These are phyloP conservation scores for Terfezia claveryi DNA, from an alignment of 495 filamentous ascomycete genomes.

Conservation along the genomic window DNA sequence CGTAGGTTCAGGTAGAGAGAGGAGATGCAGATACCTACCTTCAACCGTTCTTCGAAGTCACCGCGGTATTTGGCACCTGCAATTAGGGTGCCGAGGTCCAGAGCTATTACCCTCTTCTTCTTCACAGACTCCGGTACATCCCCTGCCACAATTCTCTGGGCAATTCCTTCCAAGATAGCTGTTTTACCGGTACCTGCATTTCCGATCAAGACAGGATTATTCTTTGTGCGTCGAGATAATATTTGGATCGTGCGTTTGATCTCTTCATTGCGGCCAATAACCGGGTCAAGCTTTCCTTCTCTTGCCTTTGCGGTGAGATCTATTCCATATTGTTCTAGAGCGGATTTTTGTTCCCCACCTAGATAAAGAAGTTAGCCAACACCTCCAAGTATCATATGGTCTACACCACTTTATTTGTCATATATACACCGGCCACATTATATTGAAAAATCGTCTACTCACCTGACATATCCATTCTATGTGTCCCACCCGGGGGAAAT, in stretches of 20 bases:
- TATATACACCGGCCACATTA: too few species aligned
- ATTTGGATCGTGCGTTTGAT: slow-evolving; percentile 90
- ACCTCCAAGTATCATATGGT: too few species aligned
- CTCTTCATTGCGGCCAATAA: slow-evolving; percentile 78
- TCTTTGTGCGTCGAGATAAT: slow-evolving; percentile 79
- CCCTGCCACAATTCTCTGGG: slow-evolving; percentile 70
- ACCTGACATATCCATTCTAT: too few species aligned
- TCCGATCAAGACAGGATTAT: slow-evolving; percentile 89
- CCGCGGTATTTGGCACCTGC: slow-evolving; percentile 89
- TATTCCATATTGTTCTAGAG: slow-evolving; percentile 73
- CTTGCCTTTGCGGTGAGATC: slow-evolving; percentile 73
- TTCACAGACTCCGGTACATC: slow-evolving; percentile 96
- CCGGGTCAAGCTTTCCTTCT: slow-evolving; percentile 80
- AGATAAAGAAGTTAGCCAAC: too few species aligned
- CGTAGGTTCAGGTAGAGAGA: background rate
- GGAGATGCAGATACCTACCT: slow-evolving; percentile 21
- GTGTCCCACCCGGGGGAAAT: too few species aligned
- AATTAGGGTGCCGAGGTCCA: slow-evolving; percentile 81
- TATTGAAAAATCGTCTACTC: too few species aligned
- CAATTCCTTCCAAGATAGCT: slow-evolving; percentile 78
- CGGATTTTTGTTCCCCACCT: slow-evolving; percentile 40
- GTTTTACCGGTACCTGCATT: slow-evolving; percentile 89
- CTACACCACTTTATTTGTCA: too few species aligned
- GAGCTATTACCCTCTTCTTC: slow-evolving; percentile 64
- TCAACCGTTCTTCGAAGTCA: slow-evolving; percentile 88